Evolutionary conservation across 2,329 filamentous ascomycete species (phyloP).

Genomic region (Didymella pinodella): DNA sequence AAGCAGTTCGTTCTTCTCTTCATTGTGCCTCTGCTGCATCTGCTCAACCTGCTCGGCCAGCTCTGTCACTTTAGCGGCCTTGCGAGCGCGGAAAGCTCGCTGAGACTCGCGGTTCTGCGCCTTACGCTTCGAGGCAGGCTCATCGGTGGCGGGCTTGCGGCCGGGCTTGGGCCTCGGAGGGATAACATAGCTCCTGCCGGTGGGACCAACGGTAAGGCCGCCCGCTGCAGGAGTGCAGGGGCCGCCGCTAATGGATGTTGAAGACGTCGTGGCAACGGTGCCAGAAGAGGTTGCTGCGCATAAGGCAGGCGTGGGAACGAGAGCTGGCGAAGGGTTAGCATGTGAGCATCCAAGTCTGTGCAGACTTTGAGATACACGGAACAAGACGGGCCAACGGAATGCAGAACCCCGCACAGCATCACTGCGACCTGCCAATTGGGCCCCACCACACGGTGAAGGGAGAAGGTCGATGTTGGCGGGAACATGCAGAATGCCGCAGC

Average conservation of each 20-base stretch:
- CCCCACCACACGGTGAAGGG: background rate
- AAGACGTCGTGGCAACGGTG: conserved; percentile 37
- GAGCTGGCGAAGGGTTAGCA: conserved; percentile 16
- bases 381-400: conserved; percentile 16
- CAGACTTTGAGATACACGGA: conserved; percentile 17
- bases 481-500: conserved; percentile 2
- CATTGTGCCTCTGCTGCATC: conserved; percentile 22
- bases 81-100: conserved; percentile 85
- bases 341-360: conserved; percentile 13
- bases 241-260: conserved; percentile 28
- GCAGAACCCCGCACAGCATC: conserved; percentile 16
- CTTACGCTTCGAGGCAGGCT: conserved; percentile 90
- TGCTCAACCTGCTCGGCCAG: conserved; percentile 56
- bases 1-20: conserved; percentile 24
- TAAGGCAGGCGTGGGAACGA: conserved; percentile 20
- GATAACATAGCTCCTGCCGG: conserved; percentile 49
- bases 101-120: conserved; percentile 94
- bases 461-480: background rate
- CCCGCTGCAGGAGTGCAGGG: conserved; percentile 42
- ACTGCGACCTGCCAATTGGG: conserved; percentile 4
- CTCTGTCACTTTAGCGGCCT: conserved; percentile 82
- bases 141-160: conserved; percentile 91
- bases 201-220: conserved; percentile 42
- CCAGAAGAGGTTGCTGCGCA: conserved; percentile 16
- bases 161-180: conserved; percentile 69